These are phyloP conservation scores for Halophytophthora polymorphica DNA, from an alignment of 352 stramenopile species.

Conservation along the genomic window DNA sequence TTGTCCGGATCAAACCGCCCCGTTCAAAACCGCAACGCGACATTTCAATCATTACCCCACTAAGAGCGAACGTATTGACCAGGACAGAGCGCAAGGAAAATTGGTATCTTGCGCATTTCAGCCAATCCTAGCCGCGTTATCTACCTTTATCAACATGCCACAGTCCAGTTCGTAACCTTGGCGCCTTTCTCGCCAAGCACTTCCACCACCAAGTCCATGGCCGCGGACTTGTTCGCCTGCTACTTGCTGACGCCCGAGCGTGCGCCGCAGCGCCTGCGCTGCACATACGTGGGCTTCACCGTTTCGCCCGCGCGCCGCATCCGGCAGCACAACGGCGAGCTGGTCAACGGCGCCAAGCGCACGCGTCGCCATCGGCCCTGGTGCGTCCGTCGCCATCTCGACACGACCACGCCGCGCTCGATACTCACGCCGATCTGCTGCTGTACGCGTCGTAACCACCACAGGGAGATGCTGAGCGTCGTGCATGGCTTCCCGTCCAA, in stretches of 20 bases:
- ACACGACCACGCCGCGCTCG: not conserved
- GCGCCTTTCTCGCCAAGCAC: not conserved
- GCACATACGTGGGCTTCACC: slow-evolving; percentile 74
- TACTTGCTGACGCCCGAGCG: slow-evolving; percentile 67
- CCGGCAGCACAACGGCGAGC: slow-evolving; percentile 74
- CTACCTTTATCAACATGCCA: not conserved
- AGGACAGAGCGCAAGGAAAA: too few species aligned
- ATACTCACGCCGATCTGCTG: not conserved
- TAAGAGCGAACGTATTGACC: slow-evolving; percentile 7
- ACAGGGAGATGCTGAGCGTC: slow-evolving; percentile 70
- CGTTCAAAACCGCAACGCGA: too few species aligned
- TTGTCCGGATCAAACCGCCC: too few species aligned
- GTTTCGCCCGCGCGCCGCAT: slow-evolving; percentile 52
- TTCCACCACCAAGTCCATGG: not conserved
- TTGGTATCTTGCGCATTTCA: slow-evolving; percentile 1
- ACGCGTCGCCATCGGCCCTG: slow-evolving; percentile 57
- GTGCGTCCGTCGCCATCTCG: slow-evolving; percentile 11
- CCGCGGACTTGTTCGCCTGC: slow-evolving; percentile 59
- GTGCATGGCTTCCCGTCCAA: slow-evolving; percentile 79
- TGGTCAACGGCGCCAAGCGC: slow-evolving; percentile 60
- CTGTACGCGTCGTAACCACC: not conserved
- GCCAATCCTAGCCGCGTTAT: not conserved
- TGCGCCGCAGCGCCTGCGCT: slow-evolving; percentile 45
- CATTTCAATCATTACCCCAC: too few species aligned
- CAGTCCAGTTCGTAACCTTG: not conserved